phyloP scores from a whole-genome alignment of 148 eudicot genomes.

The Vaccinium myrtillus region DNA sequence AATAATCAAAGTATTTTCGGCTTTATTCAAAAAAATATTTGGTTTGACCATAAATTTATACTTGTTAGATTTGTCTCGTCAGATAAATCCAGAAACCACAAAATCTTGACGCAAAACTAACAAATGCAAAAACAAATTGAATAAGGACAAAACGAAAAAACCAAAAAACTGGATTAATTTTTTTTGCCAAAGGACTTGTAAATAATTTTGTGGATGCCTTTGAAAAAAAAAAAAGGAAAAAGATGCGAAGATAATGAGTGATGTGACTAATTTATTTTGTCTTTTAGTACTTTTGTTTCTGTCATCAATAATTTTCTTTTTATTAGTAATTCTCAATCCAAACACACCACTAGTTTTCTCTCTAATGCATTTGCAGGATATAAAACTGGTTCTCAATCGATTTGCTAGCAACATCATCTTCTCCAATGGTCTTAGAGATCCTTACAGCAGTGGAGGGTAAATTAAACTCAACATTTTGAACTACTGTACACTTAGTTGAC shows the following conservation, averaged over 20 bases:
- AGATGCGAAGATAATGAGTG: not conserved
- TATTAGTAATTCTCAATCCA: not conserved
- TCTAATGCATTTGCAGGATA: constrained; percentile 28
- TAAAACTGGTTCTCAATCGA: constrained; percentile 33
- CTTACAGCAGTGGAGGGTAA: constrained; percentile 52
- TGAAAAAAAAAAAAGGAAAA: too few relatives aligned
- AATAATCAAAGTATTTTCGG: too few relatives aligned
- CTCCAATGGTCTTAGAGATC: constrained; percentile 56
- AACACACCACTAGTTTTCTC: not conserved
- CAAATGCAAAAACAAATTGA: too few relatives aligned
- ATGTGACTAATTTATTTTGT: not conserved
- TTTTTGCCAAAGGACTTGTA: too few relatives aligned
- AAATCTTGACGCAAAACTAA: too few relatives aligned
- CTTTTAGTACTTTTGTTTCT: not conserved
- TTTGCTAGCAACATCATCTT: constrained; percentile 63
- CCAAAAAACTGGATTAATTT: too few relatives aligned
- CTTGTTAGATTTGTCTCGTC: too few relatives aligned
- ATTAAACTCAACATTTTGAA: not conserved
- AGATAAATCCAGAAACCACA: too few relatives aligned
- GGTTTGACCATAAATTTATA: too few relatives aligned
- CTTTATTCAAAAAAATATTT: too few relatives aligned
- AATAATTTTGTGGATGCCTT: too few relatives aligned
- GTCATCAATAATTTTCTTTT: not conserved
- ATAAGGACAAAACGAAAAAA: too few relatives aligned
- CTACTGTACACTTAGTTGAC: not conserved